A percentile compares a stretch with the other conserved stretches of the same genome.
phyloP scores from a whole-genome alignment of 2,329 filamentous ascomycete species.

The Fusarium stilboides region DNA sequence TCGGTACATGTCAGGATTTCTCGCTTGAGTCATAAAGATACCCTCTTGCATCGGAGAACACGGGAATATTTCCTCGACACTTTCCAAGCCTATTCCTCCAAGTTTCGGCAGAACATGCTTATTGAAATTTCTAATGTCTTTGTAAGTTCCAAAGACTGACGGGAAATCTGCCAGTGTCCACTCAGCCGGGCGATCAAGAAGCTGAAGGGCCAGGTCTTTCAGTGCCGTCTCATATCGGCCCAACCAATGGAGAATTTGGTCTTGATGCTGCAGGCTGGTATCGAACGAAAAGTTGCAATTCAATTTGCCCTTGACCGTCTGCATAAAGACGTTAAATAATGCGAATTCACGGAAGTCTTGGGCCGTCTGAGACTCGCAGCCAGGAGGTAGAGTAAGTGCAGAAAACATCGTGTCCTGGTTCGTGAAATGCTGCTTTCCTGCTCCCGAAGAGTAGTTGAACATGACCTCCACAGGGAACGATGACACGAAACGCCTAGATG shows the following conservation, averaged over 20 bases:
- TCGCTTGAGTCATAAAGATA: background rate
- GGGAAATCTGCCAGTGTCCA: background rate
- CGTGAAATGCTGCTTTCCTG: too few species aligned
- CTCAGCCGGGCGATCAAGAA: background rate
- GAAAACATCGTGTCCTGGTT: too few species aligned
- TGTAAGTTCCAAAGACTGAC: background rate
- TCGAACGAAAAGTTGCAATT: background rate
- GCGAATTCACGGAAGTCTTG: background rate
- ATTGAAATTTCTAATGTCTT: background rate
- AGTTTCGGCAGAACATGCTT: background rate
- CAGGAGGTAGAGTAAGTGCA: too few species aligned
- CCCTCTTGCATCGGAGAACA: slow-evolving; percentile 1
- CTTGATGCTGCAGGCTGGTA: background rate
- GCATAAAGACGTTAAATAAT: background rate
- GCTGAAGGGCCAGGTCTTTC: background rate
- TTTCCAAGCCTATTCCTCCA: background rate
- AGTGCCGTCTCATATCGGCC: background rate
- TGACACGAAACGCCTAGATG: background rate
- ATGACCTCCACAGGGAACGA: too few species aligned
- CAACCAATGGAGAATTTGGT: background rate
- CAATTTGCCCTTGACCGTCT: background rate
- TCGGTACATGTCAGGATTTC: background rate
- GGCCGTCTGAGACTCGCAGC: too few species aligned
- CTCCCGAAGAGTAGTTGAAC: too few species aligned
- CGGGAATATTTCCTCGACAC: background rate